Evolutionary conservation across 176 grass and related monocot species (phyloP), one percentile per base, ranked within the genome.

Genomic region (Aegilops tauschii): DNA sequence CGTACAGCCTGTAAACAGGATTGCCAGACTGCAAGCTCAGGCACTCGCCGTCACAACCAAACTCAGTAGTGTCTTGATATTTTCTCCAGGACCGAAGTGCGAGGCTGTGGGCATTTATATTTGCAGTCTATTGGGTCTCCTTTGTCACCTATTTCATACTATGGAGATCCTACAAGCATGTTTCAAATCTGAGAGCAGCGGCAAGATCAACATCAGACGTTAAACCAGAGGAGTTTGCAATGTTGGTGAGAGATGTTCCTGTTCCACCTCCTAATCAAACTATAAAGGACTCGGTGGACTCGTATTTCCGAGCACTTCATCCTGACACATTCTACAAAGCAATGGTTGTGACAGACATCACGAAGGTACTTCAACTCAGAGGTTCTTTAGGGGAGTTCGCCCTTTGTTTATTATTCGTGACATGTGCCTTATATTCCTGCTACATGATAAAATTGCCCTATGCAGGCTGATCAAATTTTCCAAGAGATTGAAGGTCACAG

Each of bases 101-200:
- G 42, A 98, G 92, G 89, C 79, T 98, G 44, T 98, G 96, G 96
- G 96, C 90, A 86, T 96, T 98, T 86, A 28, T 94, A 20, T 61
- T 91, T 11, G 45, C 78, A 27, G 93, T 94, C 45, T 96, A 98
- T 35, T 98, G 92, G 92, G 90, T 98, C 73, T 96, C 96, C 54
- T 91, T 96, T 87, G 87, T 92, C 8, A 98, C 92, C 20, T 96
- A 94, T 80, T 96, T 92, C 9, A 8, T 98, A n/a, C 87, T 98
- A 9, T 98, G 96, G 93, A 96, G 69, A 84, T 84, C 93, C 68
- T 98, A 98, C 92, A 96, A 85, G 59, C 94, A 92, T 83, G 97
- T 99, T 23, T 93, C 90, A 0, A 72, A 96, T 83, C 63, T 99
- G 78, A 89, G 97, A 80, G 97, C 92, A 10, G 49, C 82, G 37